Evolutionary conservation across 805 yeast genomes (phyloP).

Genomic region (Wickerhamomyces rabaulensis): DNA sequence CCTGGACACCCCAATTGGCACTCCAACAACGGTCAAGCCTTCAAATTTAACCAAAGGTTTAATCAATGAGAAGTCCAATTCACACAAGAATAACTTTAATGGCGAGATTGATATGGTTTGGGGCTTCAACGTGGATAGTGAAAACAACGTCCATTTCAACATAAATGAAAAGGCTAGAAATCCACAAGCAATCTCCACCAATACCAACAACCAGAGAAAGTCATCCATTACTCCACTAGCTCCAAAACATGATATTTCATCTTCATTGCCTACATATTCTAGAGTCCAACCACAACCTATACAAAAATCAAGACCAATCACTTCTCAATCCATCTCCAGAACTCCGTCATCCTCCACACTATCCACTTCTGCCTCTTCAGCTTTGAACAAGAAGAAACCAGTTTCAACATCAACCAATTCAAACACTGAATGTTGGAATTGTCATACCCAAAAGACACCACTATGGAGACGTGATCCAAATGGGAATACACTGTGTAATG

Average conservation of each 20-base stretch:
- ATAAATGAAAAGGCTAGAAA: conserved; percentile 12
- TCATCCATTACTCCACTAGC: background rate
- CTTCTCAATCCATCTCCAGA: conserved; percentile 3
- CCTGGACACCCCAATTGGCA: conserved; percentile 1
- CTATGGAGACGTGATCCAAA: conserved; percentile 88
- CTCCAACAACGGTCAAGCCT: conserved; percentile 9
- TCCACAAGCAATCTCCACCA: conserved; percentile 3
- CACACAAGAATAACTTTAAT: conserved; percentile 17
- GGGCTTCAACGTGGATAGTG: conserved; percentile 31
- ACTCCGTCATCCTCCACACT: conserved; percentile 11
- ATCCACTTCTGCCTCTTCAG: conserved; percentile 17
- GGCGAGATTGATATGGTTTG: conserved; percentile 36
- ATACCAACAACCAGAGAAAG: background rate
- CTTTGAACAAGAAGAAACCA: conserved; percentile 20
- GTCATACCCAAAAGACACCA: conserved; percentile 87
- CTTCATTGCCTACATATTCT: background rate
- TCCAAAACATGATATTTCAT: background rate
- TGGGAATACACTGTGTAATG: conserved; percentile 90
- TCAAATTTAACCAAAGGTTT: conserved; percentile 20
- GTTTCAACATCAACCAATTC: conserved; percentile 10
- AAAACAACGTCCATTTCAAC: conserved; percentile 9
- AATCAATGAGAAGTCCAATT: conserved; percentile 2
- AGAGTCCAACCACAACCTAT: conserved; percentile 7
- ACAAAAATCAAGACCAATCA: conserved; percentile 4
- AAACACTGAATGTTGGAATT: conserved; percentile 64